phyloP scores from a whole-genome alignment of 768 basidiomycete genomes.

The Udeniomyces megalosporus region DNA sequence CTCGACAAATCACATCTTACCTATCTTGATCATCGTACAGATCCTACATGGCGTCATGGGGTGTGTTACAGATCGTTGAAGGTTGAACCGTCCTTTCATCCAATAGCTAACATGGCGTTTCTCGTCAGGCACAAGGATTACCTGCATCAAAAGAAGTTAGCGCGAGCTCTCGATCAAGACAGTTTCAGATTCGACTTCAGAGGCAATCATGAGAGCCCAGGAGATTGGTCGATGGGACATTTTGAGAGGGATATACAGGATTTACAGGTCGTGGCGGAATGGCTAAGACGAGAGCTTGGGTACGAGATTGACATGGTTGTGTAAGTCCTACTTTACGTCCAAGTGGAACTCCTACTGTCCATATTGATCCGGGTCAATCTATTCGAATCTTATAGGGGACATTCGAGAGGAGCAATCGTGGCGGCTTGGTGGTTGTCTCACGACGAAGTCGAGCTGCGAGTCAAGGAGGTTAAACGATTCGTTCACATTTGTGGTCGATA shows the following conservation, averaged over 20 bases:
- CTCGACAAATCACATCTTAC: too few species aligned
- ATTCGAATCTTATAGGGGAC: constrained; percentile 31
- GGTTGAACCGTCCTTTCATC: too few species aligned
- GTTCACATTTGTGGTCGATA: too few species aligned
- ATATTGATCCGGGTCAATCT: too few species aligned
- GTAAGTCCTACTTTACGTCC: background rate
- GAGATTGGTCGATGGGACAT: constrained; percentile 46
- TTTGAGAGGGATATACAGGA: constrained; percentile 50
- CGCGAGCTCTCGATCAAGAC: constrained; percentile 48
- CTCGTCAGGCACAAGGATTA: constrained; percentile 63
- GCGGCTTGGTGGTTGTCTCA: constrained; percentile 54
- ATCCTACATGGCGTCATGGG: constrained; percentile 67
- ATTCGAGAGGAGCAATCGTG: constrained; percentile 60
- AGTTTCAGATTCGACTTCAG: constrained; percentile 64
- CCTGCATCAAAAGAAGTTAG: constrained; percentile 59
- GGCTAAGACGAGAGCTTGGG: constrained; percentile 43
- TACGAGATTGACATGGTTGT: constrained; percentile 55
- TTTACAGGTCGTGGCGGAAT: constrained; percentile 46
- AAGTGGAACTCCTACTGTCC: too few species aligned
- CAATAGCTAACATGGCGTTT: background rate
- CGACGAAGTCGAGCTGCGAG: constrained; percentile 30
- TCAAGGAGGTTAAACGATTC: background rate
- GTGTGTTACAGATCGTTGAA: too few species aligned
- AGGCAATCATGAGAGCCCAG: constrained; percentile 49
- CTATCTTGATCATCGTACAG: too few species aligned